Evolutionary conservation across 1,284 basidiomycete genomes (phyloP).

Genomic region (Pyrrhoderma noxium): DNA sequence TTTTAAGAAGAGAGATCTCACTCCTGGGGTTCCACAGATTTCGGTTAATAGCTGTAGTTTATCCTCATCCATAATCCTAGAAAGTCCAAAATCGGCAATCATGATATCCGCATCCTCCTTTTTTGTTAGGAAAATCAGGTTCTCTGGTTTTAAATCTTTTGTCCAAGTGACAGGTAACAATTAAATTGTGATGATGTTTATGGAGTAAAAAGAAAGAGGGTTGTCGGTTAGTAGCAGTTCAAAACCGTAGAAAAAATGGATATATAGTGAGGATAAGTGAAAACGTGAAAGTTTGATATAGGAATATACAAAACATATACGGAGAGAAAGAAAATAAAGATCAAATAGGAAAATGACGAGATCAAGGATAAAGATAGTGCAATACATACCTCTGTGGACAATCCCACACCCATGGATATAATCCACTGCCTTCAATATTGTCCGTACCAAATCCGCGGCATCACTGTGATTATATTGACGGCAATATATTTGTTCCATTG

Average conservation of each 20-base stretch:
- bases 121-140: slow-evolving; percentile 87
- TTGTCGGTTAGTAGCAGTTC: background rate
- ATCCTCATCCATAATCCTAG: slow-evolving; percentile 85
- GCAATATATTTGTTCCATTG: background rate
- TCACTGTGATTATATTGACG: slow-evolving; percentile 45
- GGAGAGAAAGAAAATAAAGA: background rate
- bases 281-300: too few relatives aligned
- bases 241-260: background rate
- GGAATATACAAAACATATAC: slow-evolving; percentile 7
- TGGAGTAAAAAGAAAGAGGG: background rate
- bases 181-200: too few relatives aligned
- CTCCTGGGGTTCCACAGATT: slow-evolving; percentile 87
- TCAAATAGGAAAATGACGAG: background rate
- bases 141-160: slow-evolving; percentile 92
- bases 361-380: background rate
- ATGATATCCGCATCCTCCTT: slow-evolving; percentile 92
- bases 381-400: slow-evolving; percentile 78
- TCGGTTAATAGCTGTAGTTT: slow-evolving; percentile 87
- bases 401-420: slow-evolving; percentile 92
- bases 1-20: too few relatives aligned
- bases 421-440: slow-evolving; percentile 80
- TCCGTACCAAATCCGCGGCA: slow-evolving; percentile 84
- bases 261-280: background rate
- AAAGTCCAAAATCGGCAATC: slow-evolving; percentile 95
- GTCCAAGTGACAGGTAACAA: too few relatives aligned